Evolutionary conservation across 2,329 filamentous ascomycete genomes (phyloP), one percentile per base, ranked within the genome.

Genomic region (Diaporthe capsici): DNA sequence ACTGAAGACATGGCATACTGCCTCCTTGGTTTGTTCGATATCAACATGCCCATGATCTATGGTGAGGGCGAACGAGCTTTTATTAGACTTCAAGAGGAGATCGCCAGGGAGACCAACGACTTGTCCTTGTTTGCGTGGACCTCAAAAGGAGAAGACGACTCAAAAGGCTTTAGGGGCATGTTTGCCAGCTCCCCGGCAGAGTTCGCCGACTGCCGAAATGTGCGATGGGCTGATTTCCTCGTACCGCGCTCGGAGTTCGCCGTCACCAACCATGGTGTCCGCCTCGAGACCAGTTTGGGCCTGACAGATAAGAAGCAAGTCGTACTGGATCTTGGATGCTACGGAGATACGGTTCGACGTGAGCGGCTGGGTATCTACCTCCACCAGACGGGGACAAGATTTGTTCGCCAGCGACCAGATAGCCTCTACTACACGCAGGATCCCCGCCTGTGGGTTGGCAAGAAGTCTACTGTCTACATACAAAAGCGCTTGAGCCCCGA

Each of bases 31-130:
- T 68, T 82, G 12, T 81, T 82, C 51, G 76, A 76, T 53, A 74
- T 82, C 9, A 80, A 79, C 22, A 80, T 82, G 78, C 77, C 80
- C 13, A 67, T 82, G 53, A 77, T 82, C 2, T 82, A 81, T 34
- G 80, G 81, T 13, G 81, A 82, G 68, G 79, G 80, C 25, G 22
- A 22, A 5, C 78, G 76, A 39, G 78, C 80, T 5, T 81, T 80
- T 57, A 34, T 71, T 39, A 71, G 80, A 25, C 76, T 81, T 9
- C 79, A 81, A 70, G 77, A 81, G 44, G 80, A 81, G 44, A 81
- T 81, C n/a, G 72, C 75, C 5, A 76, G 79, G 20, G 72, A 68
- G 37, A 74, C 60, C 28, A 74, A 76, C 25, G 75, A 76, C 47
- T 53, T 76, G 49, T 72, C 75, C 1, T 55, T 76, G 15, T 76